Percentiles rank a stretch among this genome's conserved stretches.
These are phyloP conservation scores for Globisporangium carolinianum DNA, from an alignment of 352 stramenopile genomes.

Conservation along the genomic window DNA sequence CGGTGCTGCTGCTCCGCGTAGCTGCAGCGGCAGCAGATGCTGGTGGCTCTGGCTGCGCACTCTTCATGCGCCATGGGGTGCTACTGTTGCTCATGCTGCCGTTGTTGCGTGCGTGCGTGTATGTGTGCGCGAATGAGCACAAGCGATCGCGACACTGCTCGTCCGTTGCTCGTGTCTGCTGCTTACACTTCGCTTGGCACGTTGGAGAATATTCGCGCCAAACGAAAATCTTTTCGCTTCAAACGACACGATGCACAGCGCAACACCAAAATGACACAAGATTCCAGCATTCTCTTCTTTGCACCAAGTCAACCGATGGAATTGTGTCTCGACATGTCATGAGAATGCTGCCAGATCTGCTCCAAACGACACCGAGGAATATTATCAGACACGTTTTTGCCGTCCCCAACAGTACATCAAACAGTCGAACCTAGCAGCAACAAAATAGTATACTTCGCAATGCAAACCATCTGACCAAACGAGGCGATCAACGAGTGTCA, in stretches of 20 bases:
- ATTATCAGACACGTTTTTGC: too few species aligned
- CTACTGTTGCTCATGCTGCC: constrained; percentile 3
- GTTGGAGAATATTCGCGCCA: constrained; percentile 6
- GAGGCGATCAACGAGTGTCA: too few species aligned
- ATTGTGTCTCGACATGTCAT: too few species aligned
- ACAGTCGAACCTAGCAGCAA: too few species aligned
- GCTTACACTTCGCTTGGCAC: neutral
- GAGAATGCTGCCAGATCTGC: too few species aligned
- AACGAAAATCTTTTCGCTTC: constrained; percentile 4
- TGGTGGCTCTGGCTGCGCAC: neutral
- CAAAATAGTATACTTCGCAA: too few species aligned
- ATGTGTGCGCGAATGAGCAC: too few species aligned
- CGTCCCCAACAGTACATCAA: too few species aligned
- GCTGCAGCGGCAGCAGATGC: constrained; percentile 3
- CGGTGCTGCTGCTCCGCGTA: constrained; percentile 7
- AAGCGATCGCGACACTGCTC: too few species aligned
- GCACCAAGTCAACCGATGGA: too few species aligned
- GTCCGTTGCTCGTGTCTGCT: neutral
- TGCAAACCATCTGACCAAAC: too few species aligned
- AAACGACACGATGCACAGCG: constrained; percentile 1
- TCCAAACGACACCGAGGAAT: too few species aligned
- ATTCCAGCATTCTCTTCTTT: neutral
- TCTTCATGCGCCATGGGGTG: constrained; percentile 8
- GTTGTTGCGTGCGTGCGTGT: neutral
- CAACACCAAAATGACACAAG: neutral